Conservation (phyloP, 805 yeast genomes). For the Cyberlindnera amylophila region DNA sequence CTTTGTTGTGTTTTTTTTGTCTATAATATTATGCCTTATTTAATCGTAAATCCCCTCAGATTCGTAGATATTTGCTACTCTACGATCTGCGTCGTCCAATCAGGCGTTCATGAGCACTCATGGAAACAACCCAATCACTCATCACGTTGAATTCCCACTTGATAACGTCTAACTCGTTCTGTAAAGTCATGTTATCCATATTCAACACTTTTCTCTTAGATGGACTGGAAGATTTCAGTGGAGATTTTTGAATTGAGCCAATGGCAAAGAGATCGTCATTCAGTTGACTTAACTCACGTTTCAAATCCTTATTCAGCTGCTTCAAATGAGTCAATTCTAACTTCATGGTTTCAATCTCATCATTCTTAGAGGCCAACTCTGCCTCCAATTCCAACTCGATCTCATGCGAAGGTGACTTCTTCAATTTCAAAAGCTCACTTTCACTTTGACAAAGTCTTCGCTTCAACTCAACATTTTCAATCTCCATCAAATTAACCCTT, state of each 20-base stretch:
- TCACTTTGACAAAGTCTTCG: background rate
- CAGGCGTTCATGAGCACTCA: too few relatives aligned
- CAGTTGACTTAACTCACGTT: slow-evolving; percentile 7
- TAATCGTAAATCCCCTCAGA: too few relatives aligned
- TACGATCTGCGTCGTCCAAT: too few relatives aligned
- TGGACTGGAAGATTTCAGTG: too few relatives aligned
- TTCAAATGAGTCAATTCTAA: background rate
- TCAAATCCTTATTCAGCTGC: slow-evolving; percentile 3
- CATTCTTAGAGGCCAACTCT: background rate
- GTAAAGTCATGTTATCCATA: too few relatives aligned
- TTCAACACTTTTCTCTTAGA: too few relatives aligned
- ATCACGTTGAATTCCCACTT: slow-evolving; percentile 17
- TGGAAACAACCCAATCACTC: slow-evolving; percentile 9
- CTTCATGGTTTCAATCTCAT: slow-evolving; percentile 3
- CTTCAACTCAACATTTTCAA: slow-evolving; percentile 16
- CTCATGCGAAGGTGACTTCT: background rate
- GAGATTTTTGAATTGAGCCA: too few relatives aligned
- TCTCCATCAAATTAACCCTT: slow-evolving; percentile 13
- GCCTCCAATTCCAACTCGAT: slow-evolving; percentile 3
- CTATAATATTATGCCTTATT: too few relatives aligned
- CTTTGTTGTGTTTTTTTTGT: too few relatives aligned
- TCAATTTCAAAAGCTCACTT: background rate
- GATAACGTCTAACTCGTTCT: slow-evolving; percentile 3
- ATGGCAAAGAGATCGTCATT: slow-evolving; percentile 6
- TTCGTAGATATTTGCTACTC: too few relatives aligned